phyloP scores from a whole-genome alignment of 2,329 filamentous ascomycete species.

The Cercospora sojina region DNA sequence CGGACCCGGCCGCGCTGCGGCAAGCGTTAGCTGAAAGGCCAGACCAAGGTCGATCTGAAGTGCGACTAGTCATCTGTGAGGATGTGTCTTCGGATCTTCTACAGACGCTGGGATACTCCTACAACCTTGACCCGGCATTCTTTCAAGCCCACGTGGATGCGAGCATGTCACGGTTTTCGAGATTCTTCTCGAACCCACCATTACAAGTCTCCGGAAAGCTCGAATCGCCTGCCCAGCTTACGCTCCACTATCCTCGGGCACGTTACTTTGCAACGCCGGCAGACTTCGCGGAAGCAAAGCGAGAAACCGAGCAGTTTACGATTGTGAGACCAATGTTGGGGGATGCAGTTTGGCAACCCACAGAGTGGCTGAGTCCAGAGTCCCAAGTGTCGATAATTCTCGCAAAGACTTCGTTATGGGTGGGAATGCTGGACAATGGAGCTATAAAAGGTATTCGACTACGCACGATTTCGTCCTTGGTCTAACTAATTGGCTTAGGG shows the following conservation, averaged over 20 bases:
- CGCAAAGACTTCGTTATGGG: not conserved
- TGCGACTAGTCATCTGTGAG: not conserved
- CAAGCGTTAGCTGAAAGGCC: too few species aligned
- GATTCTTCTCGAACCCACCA: too few species aligned
- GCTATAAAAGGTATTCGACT: not conserved
- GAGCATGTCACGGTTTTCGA: not conserved
- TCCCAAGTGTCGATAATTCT: not conserved
- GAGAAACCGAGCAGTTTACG: not conserved
- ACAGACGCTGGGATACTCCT: not conserved
- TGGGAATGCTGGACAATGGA: not conserved
- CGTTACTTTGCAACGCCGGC: not conserved
- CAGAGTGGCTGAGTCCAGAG: not conserved
- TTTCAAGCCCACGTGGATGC: not conserved
- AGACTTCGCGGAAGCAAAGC: not conserved
- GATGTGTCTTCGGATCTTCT: not conserved
- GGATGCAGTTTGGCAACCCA: not conserved
- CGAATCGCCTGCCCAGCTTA: not conserved
- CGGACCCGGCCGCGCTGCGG: too few species aligned
- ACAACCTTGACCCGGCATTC: not conserved
- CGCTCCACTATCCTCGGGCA: not conserved
- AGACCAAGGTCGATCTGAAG: not conserved
- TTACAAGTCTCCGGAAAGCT: too few species aligned
- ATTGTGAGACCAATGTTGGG: not conserved
- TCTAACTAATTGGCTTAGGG: not conserved
- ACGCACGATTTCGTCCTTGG: not conserved